phyloP scores from a whole-genome alignment of 495 filamentous ascomycete genomes.

The Lepraria neglecta region DNA sequence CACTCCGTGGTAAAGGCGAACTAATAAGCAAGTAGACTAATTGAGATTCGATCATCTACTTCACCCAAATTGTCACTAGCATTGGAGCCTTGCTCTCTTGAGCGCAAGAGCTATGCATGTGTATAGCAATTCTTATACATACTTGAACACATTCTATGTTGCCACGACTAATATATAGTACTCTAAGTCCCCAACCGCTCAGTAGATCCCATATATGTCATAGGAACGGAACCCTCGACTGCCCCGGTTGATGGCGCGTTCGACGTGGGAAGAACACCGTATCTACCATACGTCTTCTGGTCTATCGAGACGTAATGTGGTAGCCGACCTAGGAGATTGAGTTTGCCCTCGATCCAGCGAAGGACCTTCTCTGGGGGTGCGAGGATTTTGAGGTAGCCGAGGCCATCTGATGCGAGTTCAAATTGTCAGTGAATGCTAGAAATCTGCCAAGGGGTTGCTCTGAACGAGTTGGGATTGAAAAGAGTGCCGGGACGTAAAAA shows the following conservation, averaged over 20 bases:
- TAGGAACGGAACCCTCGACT: constrained; percentile 43
- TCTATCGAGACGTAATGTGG: constrained; percentile 89
- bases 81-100: too few species aligned
- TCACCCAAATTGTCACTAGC: too few species aligned
- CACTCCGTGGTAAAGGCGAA: too few species aligned
- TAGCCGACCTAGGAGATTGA: constrained; percentile 73
- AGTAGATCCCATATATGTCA: constrained; percentile 52
- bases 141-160: background rate
- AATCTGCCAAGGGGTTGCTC: background rate
- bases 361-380: constrained; percentile 75
- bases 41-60: too few species aligned
- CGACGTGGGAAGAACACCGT: constrained; percentile 72
- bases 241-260: constrained; percentile 31
- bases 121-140: background rate
- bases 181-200: constrained; percentile 57
- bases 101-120: too few species aligned
- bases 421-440: background rate
- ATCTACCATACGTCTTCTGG: constrained; percentile 93
- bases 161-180: constrained; percentile 25
- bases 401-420: constrained; percentile 52
- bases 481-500: background rate
- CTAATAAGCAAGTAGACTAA: too few species aligned
- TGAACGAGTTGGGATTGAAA: background rate
- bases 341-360: constrained; percentile 74
- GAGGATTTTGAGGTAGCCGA: constrained; percentile 78